Evolutionary conservation across 768 basidiomycete genomes (phyloP).

Genomic region (Xerocomus spinulosus): DNA sequence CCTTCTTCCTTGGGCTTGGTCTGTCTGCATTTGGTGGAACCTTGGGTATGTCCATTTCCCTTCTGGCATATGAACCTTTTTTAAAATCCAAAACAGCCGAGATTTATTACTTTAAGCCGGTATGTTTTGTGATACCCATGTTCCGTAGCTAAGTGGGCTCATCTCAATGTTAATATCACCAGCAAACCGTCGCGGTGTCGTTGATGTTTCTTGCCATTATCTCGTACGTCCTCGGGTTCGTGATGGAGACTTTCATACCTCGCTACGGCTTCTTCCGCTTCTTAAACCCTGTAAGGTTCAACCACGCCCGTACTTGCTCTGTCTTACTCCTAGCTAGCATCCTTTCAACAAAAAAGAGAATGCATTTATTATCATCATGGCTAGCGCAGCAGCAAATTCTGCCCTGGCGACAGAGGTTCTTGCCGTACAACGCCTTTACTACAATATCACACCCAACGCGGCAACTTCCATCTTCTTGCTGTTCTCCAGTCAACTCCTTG

Average conservation of each 20-base stretch:
- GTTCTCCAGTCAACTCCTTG: slow-evolving; percentile 34
- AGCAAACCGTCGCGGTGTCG: slow-evolving; percentile 47
- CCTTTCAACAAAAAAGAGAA: slow-evolving; percentile 61
- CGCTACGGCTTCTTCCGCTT: slow-evolving; percentile 42
- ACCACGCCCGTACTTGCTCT: neutral
- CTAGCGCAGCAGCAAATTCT: slow-evolving; percentile 49
- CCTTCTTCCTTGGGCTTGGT: slow-evolving; percentile 52
- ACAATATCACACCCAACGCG: slow-evolving; percentile 47
- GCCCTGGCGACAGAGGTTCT: slow-evolving; percentile 52
- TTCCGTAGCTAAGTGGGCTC: no score
- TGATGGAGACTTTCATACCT: slow-evolving; percentile 45
- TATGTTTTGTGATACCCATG: slow-evolving; percentile 11
- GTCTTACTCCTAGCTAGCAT: slow-evolving; percentile 31
- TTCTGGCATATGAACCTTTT: slow-evolving; percentile 1
- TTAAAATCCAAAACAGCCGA: slow-evolving; percentile 37
- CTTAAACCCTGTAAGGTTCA: slow-evolving; percentile 33
- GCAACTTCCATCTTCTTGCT: slow-evolving; percentile 43
- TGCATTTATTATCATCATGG: slow-evolving; percentile 55
- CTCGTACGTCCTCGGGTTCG: slow-evolving; percentile 44
- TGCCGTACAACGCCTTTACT: slow-evolving; percentile 50
- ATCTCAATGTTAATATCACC: no score
- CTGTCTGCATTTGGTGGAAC: slow-evolving; percentile 48
- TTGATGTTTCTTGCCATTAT: slow-evolving; percentile 52
- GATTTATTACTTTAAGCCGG: slow-evolving; percentile 61
- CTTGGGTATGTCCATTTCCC: slow-evolving; percentile 34